phyloP scores from a whole-genome alignment of 1,284 basidiomycete genomes.

The Athelia sp. region DNA sequence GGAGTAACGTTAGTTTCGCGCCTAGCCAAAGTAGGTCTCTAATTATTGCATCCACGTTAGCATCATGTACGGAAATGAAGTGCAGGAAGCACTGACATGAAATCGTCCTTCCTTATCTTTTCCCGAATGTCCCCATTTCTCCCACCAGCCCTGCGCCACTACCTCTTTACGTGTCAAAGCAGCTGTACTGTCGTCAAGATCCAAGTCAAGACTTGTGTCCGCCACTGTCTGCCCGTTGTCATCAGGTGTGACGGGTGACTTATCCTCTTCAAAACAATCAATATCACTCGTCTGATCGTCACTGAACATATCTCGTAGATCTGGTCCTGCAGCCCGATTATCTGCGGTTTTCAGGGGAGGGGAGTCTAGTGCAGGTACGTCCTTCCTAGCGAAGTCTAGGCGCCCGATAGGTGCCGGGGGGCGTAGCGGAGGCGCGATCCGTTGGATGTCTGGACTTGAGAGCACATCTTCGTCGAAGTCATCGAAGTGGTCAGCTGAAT shows the following conservation, averaged over 20 bases:
- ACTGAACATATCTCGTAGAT: slow-evolving; percentile 41
- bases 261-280: slow-evolving; percentile 30
- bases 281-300: slow-evolving; percentile 45
- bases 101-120: slow-evolving; percentile 15
- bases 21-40: slow-evolving; percentile 31
- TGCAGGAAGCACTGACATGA: slow-evolving; percentile 7
- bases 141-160: slow-evolving; percentile 59
- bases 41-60: slow-evolving; percentile 4
- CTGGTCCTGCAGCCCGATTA: slow-evolving; percentile 27
- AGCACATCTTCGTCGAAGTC: slow-evolving; percentile 55
- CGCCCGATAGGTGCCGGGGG: slow-evolving; percentile 12
- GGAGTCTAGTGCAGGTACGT: too few relatives aligned
- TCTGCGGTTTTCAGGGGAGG: too few relatives aligned
- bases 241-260: slow-evolving; percentile 17
- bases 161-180: slow-evolving; percentile 30
- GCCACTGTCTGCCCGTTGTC: not conserved
- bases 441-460: slow-evolving; percentile 51
- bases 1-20: slow-evolving; percentile 43
- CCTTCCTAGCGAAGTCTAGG: not conserved
- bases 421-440: slow-evolving; percentile 14
- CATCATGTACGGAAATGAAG: not conserved
- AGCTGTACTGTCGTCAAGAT: slow-evolving; percentile 25
- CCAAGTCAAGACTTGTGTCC: slow-evolving; percentile 10
- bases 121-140: slow-evolving; percentile 39
- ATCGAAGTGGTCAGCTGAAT: slow-evolving; percentile 19